phyloP scores from a whole-genome alignment of 495 filamentous ascomycete species.

The Bacidia rubella region DNA sequence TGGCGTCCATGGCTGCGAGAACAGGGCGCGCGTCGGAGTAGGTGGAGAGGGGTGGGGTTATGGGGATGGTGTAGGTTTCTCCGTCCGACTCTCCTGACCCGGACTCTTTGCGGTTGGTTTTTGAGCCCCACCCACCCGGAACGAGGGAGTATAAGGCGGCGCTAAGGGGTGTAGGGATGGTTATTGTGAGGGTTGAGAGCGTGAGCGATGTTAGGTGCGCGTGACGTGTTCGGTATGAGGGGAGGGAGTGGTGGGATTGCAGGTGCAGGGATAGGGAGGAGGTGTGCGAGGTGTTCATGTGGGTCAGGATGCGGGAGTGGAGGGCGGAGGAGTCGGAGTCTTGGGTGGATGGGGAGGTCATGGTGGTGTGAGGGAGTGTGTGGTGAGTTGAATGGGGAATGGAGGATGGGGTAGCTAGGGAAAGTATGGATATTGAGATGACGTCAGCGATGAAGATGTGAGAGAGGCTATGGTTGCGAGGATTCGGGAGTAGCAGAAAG shows the following conservation, averaged over 20 bases:
- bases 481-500: no score
- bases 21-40: no score
- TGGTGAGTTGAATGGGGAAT: not conserved
- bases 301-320: slow-evolving; percentile 45
- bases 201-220: slow-evolving; percentile 47
- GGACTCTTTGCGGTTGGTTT: no score
- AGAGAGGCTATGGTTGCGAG: no score
- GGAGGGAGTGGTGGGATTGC: slow-evolving; percentile 40
- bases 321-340: not conserved
- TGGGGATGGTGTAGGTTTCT: slow-evolving; percentile 36
- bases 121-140: no score
- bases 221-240: slow-evolving; percentile 30
- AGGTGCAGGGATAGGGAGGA: slow-evolving; percentile 56
- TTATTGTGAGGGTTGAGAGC: slow-evolving; percentile 40
- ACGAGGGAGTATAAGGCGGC: no score
- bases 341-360: not conserved
- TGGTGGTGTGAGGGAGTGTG: not conserved
- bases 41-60: no score
- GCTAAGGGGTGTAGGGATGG: no score
- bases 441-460: no score
- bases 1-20: not conserved
- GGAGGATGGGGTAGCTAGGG: no score
- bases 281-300: slow-evolving; percentile 70
- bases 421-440: no score
- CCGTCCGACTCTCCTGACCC: no score